These are phyloP conservation scores for Backusella morwellensis DNA, from an alignment of 192 early-diverging fungal genomes.

Conservation along the genomic window DNA sequence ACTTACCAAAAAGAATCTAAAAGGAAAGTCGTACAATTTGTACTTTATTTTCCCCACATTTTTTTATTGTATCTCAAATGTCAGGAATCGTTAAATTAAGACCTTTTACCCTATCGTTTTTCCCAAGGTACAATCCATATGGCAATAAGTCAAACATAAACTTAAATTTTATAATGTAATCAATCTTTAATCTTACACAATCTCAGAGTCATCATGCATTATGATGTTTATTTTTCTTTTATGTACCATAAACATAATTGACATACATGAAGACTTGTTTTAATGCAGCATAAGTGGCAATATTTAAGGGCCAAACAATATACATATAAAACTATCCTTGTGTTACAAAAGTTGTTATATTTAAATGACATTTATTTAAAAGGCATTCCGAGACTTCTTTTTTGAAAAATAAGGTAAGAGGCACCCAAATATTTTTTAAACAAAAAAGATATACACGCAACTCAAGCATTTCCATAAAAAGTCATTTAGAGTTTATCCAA, in stretches of 20 bases:
- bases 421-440: not conserved
- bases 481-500: not conserved
- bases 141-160: not conserved
- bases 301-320: not conserved
- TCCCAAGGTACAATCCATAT: not conserved
- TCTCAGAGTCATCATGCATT: not conserved
- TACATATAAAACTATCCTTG: not conserved
- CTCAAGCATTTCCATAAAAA: not conserved
- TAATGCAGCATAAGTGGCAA: not conserved
- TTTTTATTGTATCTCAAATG: not conserved
- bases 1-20: conserved; percentile 4
- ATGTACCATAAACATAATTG: not conserved
- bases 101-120: not conserved
- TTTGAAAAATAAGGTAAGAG: not conserved
- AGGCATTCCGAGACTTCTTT: not conserved
- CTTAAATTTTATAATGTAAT: not conserved
- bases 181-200: not conserved
- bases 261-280: not conserved
- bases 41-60: conserved; percentile 10
- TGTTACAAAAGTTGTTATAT: not conserved
- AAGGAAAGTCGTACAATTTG: not conserved
- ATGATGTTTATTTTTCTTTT: not conserved
- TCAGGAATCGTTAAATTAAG: not conserved
- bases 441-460: not conserved
- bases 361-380: not conserved